Percentiles rank a stretch among this genome's conserved stretches.
These are phyloP conservation scores for Durotheca rogersii DNA, from an alignment of 495 filamentous ascomycete species.

Conservation along the genomic window DNA sequence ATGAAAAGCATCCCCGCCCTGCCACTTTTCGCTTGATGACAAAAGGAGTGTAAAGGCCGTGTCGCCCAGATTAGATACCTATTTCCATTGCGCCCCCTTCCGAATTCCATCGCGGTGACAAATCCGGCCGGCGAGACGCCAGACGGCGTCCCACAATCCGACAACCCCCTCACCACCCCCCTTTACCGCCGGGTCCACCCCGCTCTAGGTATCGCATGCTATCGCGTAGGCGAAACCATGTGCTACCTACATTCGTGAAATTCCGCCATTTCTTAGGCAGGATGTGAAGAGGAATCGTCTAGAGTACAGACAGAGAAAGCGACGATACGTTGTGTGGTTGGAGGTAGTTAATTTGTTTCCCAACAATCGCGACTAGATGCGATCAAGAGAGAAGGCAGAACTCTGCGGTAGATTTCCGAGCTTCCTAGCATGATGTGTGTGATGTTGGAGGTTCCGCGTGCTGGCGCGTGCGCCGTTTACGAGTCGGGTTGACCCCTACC, in stretches of 20 bases:
- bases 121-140: slow-evolving; percentile 28
- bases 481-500: slow-evolving; percentile 36
- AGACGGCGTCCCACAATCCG: slow-evolving; percentile 18
- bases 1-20: slow-evolving; percentile 22
- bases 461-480: slow-evolving; percentile 3
- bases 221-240: slow-evolving; percentile 10
- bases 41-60: slow-evolving; percentile 35
- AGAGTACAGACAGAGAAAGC: slow-evolving; percentile 3
- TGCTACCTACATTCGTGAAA: slow-evolving; percentile 6
- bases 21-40: slow-evolving; percentile 18
- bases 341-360: slow-evolving; percentile 8
- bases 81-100: slow-evolving; percentile 33
- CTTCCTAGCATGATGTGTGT: slow-evolving; percentile 6
- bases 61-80: slow-evolving; percentile 33
- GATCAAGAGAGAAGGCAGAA: slow-evolving; percentile 4
- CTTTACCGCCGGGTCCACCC: too few relatives aligned
- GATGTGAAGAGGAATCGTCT: slow-evolving; percentile 8
- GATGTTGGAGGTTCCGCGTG: slow-evolving; percentile 6
- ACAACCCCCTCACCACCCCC: too few relatives aligned
- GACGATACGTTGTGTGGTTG: slow-evolving; percentile 1
- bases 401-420: slow-evolving; percentile 1
- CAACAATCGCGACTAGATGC: slow-evolving; percentile 2
- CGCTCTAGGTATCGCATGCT: slow-evolving; percentile 12
- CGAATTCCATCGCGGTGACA: slow-evolving; percentile 26
- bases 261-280: slow-evolving; percentile 6